phyloP scores from a whole-genome alignment of 768 basidiomycete species.

The Tubosaeta sp. region DNA sequence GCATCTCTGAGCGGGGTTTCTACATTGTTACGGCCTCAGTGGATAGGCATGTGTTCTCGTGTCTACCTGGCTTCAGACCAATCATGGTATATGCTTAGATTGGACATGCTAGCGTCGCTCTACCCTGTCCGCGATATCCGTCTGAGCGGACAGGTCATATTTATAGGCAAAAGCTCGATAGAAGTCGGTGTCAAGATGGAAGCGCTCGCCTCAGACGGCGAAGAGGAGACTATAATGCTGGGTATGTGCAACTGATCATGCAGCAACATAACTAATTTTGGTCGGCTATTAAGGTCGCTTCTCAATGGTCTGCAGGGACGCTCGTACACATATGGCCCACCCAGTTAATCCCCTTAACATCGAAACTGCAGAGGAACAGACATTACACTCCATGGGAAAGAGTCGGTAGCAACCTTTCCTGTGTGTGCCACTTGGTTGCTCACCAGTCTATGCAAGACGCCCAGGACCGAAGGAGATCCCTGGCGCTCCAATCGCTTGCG shows the following conservation, averaged over 20 bases:
- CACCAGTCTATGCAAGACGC: constrained; percentile 40
- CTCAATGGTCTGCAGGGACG: constrained; percentile 82
- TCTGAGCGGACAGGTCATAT: constrained; percentile 77
- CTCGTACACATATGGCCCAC: constrained; percentile 57
- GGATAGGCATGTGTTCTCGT: constrained; percentile 46
- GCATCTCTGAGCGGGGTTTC: constrained; percentile 59
- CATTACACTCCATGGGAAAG: constrained; percentile 63
- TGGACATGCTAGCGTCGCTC: constrained; percentile 64
- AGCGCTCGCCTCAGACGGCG: constrained; percentile 42
- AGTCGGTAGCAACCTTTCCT: constrained; percentile 35
- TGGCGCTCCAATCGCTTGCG: constrained; percentile 55
- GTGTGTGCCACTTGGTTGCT: not conserved
- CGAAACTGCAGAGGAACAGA: constrained; percentile 57
- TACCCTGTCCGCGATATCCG: constrained; percentile 62
- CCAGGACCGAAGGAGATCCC: constrained; percentile 52
- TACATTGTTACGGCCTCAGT: constrained; percentile 85
- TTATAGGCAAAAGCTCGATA: constrained; percentile 73
- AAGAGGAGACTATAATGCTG: constrained; percentile 57
- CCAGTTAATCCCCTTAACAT: constrained; percentile 61
- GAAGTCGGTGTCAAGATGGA: constrained; percentile 89
- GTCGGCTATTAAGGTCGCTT: constrained; percentile 62
- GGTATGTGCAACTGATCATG: constrained; percentile 35
- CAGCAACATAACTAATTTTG: not conserved
- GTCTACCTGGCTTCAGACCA: not conserved
- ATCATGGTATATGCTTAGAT: constrained; percentile 32